A percentile compares a stretch with the other conserved stretches of the same genome.
Conservation (phyloP, 208 protist species). For the Trypanosoma congolense region DNA sequence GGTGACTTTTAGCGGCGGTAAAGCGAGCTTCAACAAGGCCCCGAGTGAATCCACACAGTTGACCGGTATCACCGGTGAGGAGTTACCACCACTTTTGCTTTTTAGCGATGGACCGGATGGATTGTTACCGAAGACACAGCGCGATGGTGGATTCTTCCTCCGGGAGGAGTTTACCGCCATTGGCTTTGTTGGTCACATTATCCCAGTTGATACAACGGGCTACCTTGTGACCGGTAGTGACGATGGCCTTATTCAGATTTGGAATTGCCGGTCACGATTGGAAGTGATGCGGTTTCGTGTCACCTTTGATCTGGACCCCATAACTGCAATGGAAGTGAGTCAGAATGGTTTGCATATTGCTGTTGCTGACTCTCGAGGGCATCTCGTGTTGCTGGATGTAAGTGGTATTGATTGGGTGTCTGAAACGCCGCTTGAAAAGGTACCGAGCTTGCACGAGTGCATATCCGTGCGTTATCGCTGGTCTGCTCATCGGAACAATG, state of each 20-base stretch:
- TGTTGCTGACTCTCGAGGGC: constrained; percentile 53
- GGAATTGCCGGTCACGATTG: constrained; percentile 45
- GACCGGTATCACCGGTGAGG: no score
- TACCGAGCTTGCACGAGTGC: constrained; percentile 15
- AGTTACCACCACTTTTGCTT: constrained; percentile 17
- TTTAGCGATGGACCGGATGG: constrained; percentile 21
- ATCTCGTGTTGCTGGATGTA: constrained; percentile 57
- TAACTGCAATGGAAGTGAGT: constrained; percentile 48
- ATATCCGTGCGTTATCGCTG: constrained; percentile 60
- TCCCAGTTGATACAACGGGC: constrained; percentile 24
- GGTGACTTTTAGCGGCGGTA: no score
- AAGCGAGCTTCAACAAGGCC: no score
- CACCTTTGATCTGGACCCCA: constrained; percentile 44
- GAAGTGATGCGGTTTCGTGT: constrained; percentile 68
- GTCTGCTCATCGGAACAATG: constrained; percentile 54
- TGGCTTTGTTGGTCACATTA: constrained; percentile 44
- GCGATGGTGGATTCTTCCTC: constrained; percentile 16
- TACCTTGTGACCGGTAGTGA: constrained; percentile 67
- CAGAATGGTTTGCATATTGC: constrained; percentile 23
- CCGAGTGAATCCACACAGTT: no score
- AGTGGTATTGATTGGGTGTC: constrained; percentile 21
- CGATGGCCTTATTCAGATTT: constrained; percentile 79
- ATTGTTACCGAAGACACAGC: background rate
- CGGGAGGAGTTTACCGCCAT: constrained; percentile 22
- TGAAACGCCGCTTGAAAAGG: constrained; percentile 18